phyloP scores from a whole-genome alignment of 179 eudicot species.

The Heliamphora pulchella region DNA sequence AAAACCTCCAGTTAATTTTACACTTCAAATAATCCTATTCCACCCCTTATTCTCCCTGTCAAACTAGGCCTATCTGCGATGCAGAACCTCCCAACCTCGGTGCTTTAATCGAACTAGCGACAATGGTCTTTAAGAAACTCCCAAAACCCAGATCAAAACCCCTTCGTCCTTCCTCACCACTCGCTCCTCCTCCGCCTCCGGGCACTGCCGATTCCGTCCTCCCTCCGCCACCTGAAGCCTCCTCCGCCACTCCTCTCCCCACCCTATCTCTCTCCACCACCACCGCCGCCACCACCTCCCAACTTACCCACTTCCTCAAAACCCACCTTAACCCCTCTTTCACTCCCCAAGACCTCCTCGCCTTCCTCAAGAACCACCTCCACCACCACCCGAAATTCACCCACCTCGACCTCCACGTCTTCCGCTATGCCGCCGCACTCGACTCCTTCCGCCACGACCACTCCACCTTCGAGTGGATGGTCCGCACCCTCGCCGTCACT shows the following conservation, averaged over 20 bases:
- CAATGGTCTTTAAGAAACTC: conserved; percentile 26
- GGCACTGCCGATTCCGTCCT: conserved; percentile 29
- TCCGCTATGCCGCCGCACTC: conserved; percentile 59
- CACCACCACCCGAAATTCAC: conserved; percentile 75
- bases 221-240: conserved; percentile 27
- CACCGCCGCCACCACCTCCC: conserved; percentile 37
- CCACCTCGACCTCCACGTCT: conserved; percentile 71
- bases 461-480: conserved; percentile 72
- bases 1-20: too few relatives aligned
- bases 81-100: too few relatives aligned
- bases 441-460: conserved; percentile 88
- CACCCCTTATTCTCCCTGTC: too few relatives aligned
- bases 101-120: not conserved
- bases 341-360: conserved; percentile 55
- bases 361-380: conserved; percentile 63
- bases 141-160: conserved; percentile 18
- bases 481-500: conserved; percentile 57
- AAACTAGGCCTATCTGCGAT: too few relatives aligned
- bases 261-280: conserved; percentile 42
- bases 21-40: too few relatives aligned
- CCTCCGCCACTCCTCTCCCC: conserved; percentile 44
- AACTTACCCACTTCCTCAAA: conserved; percentile 46
- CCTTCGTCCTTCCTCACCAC: not conserved
- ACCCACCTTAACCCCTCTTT: conserved; percentile 53
- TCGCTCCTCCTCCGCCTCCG: conserved; percentile 20